Conservation (phyloP, 2,329 filamentous ascomycete genomes). For the Fusarium sambucinum region DNA sequence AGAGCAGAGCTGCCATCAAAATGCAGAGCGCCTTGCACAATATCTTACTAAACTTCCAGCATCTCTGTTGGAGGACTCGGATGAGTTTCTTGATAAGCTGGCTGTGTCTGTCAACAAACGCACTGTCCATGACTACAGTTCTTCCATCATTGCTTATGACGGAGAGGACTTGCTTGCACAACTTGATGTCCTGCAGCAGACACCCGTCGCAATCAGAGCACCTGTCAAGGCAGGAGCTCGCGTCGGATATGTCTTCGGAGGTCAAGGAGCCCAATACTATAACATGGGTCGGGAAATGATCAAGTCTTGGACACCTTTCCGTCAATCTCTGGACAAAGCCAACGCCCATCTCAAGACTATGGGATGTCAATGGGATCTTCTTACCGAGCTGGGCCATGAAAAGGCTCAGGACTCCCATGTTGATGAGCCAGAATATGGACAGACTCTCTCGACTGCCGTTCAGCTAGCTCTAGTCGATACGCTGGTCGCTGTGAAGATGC, state of each 20-base stretch:
- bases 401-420: slow-evolving; percentile 34
- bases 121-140: slow-evolving; percentile 24
- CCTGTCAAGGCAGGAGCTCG: slow-evolving; percentile 17
- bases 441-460: slow-evolving; percentile 57
- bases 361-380: slow-evolving; percentile 15
- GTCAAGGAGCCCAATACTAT: slow-evolving; percentile 55
- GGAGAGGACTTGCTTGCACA: slow-evolving; percentile 25
- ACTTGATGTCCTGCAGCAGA: not conserved
- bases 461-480: slow-evolving; percentile 44
- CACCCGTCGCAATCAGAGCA: slow-evolving; percentile 14
- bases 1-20: slow-evolving; percentile 35
- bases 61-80: not conserved
- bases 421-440: slow-evolving; percentile 45
- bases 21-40: not conserved
- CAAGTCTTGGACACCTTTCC: slow-evolving; percentile 3
- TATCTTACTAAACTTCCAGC: not conserved
- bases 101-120: not conserved
- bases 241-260: slow-evolving; percentile 51
- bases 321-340: slow-evolving; percentile 9
- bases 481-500: not conserved
- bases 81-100: not conserved
- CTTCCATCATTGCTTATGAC: slow-evolving; percentile 31
- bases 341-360: not conserved
- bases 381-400: slow-evolving; percentile 11
- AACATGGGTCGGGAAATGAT: slow-evolving; percentile 52